A percentile compares a stretch with the other conserved stretches of the same genome.
Evolutionary conservation across 2,329 filamentous ascomycete genomes (phyloP).

Genomic region (Ophiostoma montium): DNA sequence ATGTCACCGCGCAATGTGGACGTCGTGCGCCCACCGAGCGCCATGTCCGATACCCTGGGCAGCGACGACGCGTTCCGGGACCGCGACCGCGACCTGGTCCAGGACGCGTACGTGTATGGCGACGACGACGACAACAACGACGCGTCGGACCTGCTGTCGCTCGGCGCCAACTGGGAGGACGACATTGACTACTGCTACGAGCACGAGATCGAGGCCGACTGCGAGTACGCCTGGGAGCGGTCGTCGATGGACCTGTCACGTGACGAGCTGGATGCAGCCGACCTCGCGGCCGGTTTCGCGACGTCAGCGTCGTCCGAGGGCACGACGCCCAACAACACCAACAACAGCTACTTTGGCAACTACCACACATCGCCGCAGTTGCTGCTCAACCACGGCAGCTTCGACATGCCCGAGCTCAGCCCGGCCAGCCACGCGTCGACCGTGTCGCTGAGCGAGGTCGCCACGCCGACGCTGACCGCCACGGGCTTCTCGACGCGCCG

Average conservation of each 20-base stretch:
- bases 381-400: constrained; percentile 20
- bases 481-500: constrained; percentile 13
- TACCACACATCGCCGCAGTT: constrained; percentile 7
- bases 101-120: constrained; percentile 10
- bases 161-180: constrained; percentile 44
- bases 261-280: constrained; percentile 17
- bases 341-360: background rate
- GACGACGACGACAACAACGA: constrained; percentile 14
- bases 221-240: constrained; percentile 51
- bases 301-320: background rate
- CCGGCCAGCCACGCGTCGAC: constrained; percentile 33
- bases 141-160: constrained; percentile 19
- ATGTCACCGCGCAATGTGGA: background rate
- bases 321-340: background rate
- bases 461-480: constrained; percentile 25
- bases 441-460: constrained; percentile 26
- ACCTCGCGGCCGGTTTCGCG: constrained; percentile 17
- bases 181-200: constrained; percentile 60
- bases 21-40: constrained; percentile 23
- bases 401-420: constrained; percentile 34
- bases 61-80: constrained; percentile 26
- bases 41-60: constrained; percentile 39
- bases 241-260: constrained; percentile 34
- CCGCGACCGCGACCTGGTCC: constrained; percentile 16
- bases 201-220: constrained; percentile 52